Percentiles rank a stretch among this genome's conserved stretches.
Conservation (phyloP, 2,329 filamentous ascomycete genomes). For the Xylaria digitata region DNA sequence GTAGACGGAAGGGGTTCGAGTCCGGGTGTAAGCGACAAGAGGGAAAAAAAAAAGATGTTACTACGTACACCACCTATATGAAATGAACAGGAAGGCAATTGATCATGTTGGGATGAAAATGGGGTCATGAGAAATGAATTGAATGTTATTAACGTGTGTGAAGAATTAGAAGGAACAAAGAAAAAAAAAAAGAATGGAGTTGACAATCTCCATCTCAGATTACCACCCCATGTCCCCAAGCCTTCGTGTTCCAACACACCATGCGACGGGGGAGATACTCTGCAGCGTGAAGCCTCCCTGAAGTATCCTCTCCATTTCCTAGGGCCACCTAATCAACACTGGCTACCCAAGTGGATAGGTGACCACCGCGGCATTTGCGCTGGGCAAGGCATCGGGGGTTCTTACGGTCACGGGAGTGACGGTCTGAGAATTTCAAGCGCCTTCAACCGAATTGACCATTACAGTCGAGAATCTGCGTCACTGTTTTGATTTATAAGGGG, state of each 20-base stretch:
- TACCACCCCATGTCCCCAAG: conserved; percentile 68
- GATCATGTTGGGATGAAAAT: too few relatives aligned
- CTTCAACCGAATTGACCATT: conserved; percentile 71
- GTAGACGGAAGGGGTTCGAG: conserved; percentile 30
- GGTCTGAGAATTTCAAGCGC: conserved; percentile 62
- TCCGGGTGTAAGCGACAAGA: background rate
- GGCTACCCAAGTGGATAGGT: conserved; percentile 75
- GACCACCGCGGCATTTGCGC: conserved; percentile 74
- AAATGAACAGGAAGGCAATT: background rate
- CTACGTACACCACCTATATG: too few relatives aligned
- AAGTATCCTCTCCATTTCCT: conserved; percentile 76
- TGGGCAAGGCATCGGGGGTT: conserved; percentile 69
- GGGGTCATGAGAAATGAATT: too few relatives aligned
- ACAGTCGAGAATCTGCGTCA: conserved; percentile 60
- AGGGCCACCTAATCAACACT: conserved; percentile 71
- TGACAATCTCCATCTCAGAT: conserved; percentile 66
- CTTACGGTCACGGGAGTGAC: conserved; percentile 66
- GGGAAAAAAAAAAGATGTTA: conserved; percentile 30
- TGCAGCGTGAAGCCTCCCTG: conserved; percentile 80
- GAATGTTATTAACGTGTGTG: too few relatives aligned
- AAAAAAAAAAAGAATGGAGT: conserved; percentile 58
- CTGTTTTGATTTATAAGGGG: conserved; percentile 33
- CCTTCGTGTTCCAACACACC: conserved; percentile 76
- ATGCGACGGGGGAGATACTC: conserved; percentile 77
- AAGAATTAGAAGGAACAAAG: conserved; percentile 37